phyloP scores from a whole-genome alignment of 257 asterid genomes.

The Solanum pennellii region DNA sequence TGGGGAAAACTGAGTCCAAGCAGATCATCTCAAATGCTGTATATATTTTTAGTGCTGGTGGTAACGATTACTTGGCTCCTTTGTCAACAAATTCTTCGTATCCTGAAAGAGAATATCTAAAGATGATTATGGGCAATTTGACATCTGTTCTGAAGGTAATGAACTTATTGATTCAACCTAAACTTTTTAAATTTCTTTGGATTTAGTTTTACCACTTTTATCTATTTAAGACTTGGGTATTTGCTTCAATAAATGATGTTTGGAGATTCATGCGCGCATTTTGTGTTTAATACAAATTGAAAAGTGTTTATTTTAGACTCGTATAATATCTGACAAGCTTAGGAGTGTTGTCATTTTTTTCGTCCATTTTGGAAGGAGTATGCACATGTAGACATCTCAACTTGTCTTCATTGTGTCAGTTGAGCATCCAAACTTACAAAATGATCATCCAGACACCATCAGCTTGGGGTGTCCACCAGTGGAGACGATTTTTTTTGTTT shows the following conservation, averaged over 20 bases:
- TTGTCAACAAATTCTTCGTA: neutral
- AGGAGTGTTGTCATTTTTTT: neutral
- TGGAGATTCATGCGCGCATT: neutral
- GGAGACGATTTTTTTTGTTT: neutral
- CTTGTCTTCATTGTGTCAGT: neutral
- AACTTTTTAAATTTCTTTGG: neutral
- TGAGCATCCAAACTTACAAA: neutral
- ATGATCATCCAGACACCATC: neutral
- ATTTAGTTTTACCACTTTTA: neutral
- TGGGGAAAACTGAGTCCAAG: neutral
- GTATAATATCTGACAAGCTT: neutral
- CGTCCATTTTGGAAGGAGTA: neutral
- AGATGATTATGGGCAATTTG: conserved; percentile 13
- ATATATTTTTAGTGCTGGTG: neutral
- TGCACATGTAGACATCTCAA: neutral
- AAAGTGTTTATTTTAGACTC: neutral
- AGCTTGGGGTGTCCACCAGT: neutral
- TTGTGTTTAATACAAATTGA: neutral
- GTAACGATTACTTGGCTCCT: conserved; percentile 7
- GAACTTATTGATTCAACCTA: neutral
- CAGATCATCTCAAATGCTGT: neutral
- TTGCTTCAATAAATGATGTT: neutral
- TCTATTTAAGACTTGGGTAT: neutral
- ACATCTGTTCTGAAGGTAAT: conserved; percentile 14
- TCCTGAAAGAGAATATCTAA: neutral